Base-by-base conservation (phyloP, 2,329 filamentous ascomycete species). In the Aureobasidium zeae region DNA sequence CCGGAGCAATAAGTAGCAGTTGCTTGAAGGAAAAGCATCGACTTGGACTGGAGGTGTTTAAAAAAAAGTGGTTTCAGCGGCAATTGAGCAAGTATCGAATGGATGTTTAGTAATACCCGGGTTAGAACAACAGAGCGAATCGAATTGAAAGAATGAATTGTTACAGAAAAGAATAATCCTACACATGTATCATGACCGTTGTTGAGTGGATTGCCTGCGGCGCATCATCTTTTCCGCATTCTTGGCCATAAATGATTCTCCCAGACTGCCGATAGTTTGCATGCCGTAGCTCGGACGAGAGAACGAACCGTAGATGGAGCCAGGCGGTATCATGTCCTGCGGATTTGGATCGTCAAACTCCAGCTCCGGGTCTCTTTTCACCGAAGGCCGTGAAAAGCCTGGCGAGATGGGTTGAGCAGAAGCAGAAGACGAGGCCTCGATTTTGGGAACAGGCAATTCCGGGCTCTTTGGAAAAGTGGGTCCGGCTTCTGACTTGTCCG, bases 161-260 rank as follows among this genome's bases (percentile, higher is more conserved):
- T n/a, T n/a, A n/a, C n/a, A n/a, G n/a, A n/a, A n/a, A 25, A 25
- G 7, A 25, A 25, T 6, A 25, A 6, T 25, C 7, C 11, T 29
- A 11, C 13, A 5, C 26, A n/a, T 29, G 7, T 9, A 8, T 32
- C 30, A 32, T 9, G 39, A 28, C 29, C 24, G 32, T 22, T n/a
- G n/a, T n/a, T 34, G 24, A 12, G 9, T 15, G 2, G 35, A 41
- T 11, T 32, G 28, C 30, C 35, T 29, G 20, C 35, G 24, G 25
- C 35, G 21, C 50, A 52, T 54, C 50, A 59, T 50, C 43, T 52
- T 45, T 47, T 58, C 56, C n/a, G 59, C 59, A 48, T 58, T 56
- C 16, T 51, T 45, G 8, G 53, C 55, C 60, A 63, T 63, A 35
- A 54, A 63, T 5, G 49, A 53, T 52, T 61, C 60, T 8, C 60